A percentile compares a stretch with the other conserved stretches of the same genome.
Evolutionary conservation across 176 grass and related monocot species (phyloP).

Genomic region (maize (Zea mays)): DNA sequence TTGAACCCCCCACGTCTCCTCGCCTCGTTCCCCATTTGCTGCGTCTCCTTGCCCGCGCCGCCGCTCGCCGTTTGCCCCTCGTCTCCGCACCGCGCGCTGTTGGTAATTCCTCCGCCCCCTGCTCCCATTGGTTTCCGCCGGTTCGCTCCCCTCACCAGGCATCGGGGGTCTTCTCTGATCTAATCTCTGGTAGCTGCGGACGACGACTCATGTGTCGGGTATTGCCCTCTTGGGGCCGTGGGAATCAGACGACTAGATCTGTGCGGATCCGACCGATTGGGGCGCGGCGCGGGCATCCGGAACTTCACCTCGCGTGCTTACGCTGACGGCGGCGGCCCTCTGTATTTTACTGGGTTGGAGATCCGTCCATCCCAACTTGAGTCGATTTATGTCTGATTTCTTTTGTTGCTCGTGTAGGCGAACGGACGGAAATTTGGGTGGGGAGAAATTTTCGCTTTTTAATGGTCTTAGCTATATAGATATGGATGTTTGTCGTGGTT

Average conservation of each 20-base stretch:
- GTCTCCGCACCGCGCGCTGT: not conserved
- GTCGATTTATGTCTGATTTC: not conserved
- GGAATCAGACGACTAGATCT: not conserved
- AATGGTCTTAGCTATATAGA: not conserved
- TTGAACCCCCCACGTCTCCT: not conserved
- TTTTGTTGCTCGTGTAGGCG: not conserved
- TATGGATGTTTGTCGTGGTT: not conserved
- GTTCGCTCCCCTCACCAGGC: not conserved
- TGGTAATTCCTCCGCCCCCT: not conserved
- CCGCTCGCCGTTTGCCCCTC: slow-evolving; percentile 35
- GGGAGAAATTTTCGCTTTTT: too few relatives aligned
- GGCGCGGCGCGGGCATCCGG: too few relatives aligned
- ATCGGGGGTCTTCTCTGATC: not conserved
- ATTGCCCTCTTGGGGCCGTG: not conserved
- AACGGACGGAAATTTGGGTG: not conserved
- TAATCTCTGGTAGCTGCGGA: slow-evolving; percentile 18
- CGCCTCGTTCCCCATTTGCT: not conserved
- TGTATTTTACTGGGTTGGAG: not conserved
- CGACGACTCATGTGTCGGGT: not conserved
- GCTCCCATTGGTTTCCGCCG: too few relatives aligned
- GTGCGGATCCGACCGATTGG: slow-evolving; percentile 4
- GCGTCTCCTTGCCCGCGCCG: slow-evolving; percentile 11
- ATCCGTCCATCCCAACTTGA: not conserved
- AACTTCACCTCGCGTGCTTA: not conserved
- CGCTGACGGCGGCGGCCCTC: not conserved